Evolutionary conservation across 2,329 filamentous ascomycete species (phyloP).

Genomic region (Claviceps purpurea): DNA sequence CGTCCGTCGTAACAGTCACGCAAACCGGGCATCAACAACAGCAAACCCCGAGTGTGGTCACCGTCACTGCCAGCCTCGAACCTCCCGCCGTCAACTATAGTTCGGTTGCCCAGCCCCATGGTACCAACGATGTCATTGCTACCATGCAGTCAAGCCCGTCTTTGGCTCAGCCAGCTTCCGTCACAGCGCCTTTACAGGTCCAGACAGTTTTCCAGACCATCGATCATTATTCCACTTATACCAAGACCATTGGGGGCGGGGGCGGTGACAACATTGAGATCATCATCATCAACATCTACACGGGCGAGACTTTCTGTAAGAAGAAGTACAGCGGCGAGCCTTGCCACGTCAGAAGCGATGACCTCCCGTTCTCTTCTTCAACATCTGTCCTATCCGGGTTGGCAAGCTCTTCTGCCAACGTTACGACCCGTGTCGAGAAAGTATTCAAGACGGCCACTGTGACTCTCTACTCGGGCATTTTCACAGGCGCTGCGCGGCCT

Average conservation of each 20-base stretch:
- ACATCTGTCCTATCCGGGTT: conserved; percentile 7
- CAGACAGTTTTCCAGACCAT: conserved; percentile 7
- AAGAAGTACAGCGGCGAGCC: conserved; percentile 15
- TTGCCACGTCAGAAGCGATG: conserved; percentile 8
- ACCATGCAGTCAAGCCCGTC: conserved; percentile 5
- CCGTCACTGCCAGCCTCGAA: background rate
- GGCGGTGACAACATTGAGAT: conserved; percentile 17
- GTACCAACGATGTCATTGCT: conserved; percentile 9
- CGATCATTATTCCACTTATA: conserved; percentile 12
- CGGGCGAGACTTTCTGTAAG: conserved; percentile 16
- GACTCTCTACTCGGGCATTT: conserved; percentile 12
- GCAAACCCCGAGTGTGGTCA: background rate
- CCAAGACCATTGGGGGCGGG: conserved; percentile 11
- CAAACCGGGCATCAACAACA: background rate
- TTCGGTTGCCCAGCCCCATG: background rate
- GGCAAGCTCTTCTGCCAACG: conserved; percentile 11
- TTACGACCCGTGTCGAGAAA: conserved; percentile 19
- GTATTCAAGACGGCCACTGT: conserved; percentile 24
- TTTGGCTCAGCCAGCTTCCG: conserved; percentile 8
- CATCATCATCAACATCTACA: conserved; percentile 18
- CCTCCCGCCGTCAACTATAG: background rate
- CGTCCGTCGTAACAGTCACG: conserved; percentile 4
- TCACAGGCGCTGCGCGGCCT: conserved; percentile 1
- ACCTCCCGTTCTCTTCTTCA: background rate
- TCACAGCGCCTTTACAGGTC: conserved; percentile 12